Evolutionary conservation across 2,329 filamentous ascomycete species (phyloP).

Genomic region (Onygena corvina): DNA sequence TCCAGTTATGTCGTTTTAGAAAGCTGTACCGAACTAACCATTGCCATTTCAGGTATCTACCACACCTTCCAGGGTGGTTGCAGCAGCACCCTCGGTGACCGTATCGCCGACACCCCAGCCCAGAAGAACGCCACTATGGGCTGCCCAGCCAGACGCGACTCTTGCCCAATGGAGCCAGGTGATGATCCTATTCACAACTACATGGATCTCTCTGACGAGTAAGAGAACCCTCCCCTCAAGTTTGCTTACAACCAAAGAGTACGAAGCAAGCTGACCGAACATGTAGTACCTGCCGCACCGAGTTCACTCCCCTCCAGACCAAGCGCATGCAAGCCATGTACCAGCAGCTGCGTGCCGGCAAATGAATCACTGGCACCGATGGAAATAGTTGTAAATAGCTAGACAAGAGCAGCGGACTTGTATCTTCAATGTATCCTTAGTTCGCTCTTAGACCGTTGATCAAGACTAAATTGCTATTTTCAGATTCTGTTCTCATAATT

Average conservation of each 20-base stretch:
- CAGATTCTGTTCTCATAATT: too few relatives aligned
- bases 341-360: slow-evolving; percentile 3
- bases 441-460: too few relatives aligned
- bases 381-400: too few relatives aligned
- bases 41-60: slow-evolving; percentile 19
- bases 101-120: slow-evolving; percentile 35
- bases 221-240: slow-evolving; percentile 38
- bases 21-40: too few relatives aligned
- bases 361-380: neutral
- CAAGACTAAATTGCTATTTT: too few relatives aligned
- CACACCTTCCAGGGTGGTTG: slow-evolving; percentile 35
- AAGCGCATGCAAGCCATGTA: slow-evolving; percentile 9
- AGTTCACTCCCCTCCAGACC: slow-evolving; percentile 9
- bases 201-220: slow-evolving; percentile 45
- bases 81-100: slow-evolving; percentile 32
- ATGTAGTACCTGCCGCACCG: slow-evolving; percentile 1
- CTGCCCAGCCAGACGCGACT: slow-evolving; percentile 42
- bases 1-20: neutral
- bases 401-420: too few relatives aligned
- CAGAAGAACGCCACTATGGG: slow-evolving; percentile 47
- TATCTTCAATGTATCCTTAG: too few relatives aligned
- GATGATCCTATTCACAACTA: slow-evolving; percentile 46
- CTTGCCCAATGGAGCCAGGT: slow-evolving; percentile 37
- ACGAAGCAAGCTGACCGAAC: slow-evolving; percentile 7
- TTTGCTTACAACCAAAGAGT: slow-evolving; percentile 17